Conservation (phyloP, 2,329 filamentous ascomycete genomes). For the Emergomyces pasteurianus region DNA sequence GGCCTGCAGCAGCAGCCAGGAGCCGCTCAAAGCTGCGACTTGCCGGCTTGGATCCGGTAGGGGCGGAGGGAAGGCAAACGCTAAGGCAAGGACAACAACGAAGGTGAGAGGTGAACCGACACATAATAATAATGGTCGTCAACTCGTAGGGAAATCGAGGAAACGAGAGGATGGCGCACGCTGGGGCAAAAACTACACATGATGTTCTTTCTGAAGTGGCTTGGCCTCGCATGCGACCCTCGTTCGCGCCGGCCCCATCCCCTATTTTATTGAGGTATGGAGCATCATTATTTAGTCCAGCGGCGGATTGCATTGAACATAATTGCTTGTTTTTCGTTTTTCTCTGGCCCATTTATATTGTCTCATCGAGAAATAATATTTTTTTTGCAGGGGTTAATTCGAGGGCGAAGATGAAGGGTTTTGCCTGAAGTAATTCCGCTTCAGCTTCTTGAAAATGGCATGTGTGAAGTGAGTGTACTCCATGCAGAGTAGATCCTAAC, state of each 20-base stretch:
- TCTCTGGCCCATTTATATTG: no score
- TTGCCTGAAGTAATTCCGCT: no score
- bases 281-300: background rate
- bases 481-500: no score
- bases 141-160: background rate
- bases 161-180: background rate
- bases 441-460: no score
- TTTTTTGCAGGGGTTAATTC: no score
- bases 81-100: background rate
- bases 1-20: background rate
- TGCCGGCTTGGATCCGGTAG: background rate
- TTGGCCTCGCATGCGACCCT: background rate
- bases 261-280: no score
- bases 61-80: background rate
- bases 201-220: background rate
- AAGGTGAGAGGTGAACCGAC: background rate
- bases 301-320: background rate
- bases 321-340: background rate
- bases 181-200: background rate
- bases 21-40: background rate
- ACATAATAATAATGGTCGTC: no score
- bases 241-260: no score
- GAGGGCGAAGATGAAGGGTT: no score
- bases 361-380: no score
- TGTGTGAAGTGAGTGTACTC: no score